Evolutionary conservation across 495 filamentous ascomycete species (phyloP).

Genomic region (Podospora fimiseda): DNA sequence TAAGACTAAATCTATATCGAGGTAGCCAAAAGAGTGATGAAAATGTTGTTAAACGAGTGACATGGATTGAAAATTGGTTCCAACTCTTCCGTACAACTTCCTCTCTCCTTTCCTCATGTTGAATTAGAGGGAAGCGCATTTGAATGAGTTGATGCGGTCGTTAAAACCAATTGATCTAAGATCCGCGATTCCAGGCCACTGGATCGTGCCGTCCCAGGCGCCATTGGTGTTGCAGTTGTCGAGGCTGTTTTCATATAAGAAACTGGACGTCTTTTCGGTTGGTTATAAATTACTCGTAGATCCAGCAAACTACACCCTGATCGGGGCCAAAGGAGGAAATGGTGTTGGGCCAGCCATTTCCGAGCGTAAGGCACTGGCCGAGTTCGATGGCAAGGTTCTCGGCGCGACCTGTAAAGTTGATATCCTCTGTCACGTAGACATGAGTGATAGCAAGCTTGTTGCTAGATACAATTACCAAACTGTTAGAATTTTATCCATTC

Average conservation of each 20-base stretch:
- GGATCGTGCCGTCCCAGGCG: background rate
- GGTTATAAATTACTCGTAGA: background rate
- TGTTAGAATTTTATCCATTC: background rate
- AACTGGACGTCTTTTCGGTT: background rate
- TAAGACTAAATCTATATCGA: too few relatives aligned
- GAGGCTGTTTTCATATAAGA: background rate
- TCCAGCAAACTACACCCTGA: background rate
- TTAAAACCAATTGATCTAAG: background rate
- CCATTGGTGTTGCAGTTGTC: background rate
- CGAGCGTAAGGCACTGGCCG: background rate
- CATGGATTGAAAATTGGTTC: too few relatives aligned
- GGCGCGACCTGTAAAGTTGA: background rate
- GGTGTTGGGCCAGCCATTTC: background rate
- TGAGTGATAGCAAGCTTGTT: background rate
- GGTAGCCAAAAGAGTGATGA: too few relatives aligned
- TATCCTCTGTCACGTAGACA: background rate
- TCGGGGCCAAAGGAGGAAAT: background rate
- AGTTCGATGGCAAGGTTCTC: background rate
- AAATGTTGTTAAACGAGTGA: too few relatives aligned
- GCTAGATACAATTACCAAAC: background rate
- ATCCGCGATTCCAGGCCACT: background rate
- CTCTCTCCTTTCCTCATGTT: too few relatives aligned
- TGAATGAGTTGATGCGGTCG: slow-evolving; percentile 1
- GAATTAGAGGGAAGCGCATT: too few relatives aligned
- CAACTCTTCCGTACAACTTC: too few relatives aligned